A percentile compares a stretch with the other conserved stretches of the same genome.
phyloP scores from a whole-genome alignment of 768 basidiomycete species.

The Amylocystis lapponica region DNA sequence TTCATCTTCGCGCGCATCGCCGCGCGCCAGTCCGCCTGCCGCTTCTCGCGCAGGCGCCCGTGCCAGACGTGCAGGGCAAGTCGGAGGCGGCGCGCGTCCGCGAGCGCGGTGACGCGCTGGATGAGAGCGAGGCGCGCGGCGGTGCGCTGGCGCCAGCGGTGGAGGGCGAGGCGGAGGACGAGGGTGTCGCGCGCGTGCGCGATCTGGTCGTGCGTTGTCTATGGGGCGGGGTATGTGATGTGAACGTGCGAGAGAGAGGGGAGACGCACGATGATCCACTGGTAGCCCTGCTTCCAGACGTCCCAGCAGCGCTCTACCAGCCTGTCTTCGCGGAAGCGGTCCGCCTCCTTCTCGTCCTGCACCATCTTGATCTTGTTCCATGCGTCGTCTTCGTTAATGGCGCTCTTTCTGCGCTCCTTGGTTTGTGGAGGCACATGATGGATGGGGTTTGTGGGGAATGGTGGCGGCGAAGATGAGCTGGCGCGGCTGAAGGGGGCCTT shows the following conservation, averaged over 20 bases:
- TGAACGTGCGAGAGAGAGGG: constrained; percentile 8
- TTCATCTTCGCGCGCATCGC: constrained; percentile 73
- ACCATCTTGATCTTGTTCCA: constrained; percentile 74
- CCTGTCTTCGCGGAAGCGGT: constrained; percentile 55
- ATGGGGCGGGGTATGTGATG: neutral
- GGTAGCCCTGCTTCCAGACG: constrained; percentile 64
- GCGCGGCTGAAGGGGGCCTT: constrained; percentile 6
- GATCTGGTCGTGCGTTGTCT: constrained; percentile 74
- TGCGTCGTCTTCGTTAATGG: constrained; percentile 65
- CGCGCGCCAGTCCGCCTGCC: constrained; percentile 55
- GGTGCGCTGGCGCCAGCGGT: constrained; percentile 51
- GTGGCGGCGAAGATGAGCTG: constrained; percentile 3
- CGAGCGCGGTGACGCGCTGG: constrained; percentile 37
- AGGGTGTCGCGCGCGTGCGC: constrained; percentile 62
- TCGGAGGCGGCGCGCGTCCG: constrained; percentile 40
- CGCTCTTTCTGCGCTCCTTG: constrained; percentile 40
- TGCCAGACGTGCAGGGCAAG: constrained; percentile 48
- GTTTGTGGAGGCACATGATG: constrained; percentile 5
- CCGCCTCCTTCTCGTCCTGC: constrained; percentile 67
- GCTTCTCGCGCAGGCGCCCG: constrained; percentile 43
- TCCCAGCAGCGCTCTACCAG: constrained; percentile 69
- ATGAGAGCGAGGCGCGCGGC: constrained; percentile 33
- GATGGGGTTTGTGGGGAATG: neutral
- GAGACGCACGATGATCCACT: constrained; percentile 67
- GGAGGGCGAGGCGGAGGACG: constrained; percentile 50